phyloP scores from a whole-genome alignment of 306 rosid species.

The Prunus davidiana region DNA sequence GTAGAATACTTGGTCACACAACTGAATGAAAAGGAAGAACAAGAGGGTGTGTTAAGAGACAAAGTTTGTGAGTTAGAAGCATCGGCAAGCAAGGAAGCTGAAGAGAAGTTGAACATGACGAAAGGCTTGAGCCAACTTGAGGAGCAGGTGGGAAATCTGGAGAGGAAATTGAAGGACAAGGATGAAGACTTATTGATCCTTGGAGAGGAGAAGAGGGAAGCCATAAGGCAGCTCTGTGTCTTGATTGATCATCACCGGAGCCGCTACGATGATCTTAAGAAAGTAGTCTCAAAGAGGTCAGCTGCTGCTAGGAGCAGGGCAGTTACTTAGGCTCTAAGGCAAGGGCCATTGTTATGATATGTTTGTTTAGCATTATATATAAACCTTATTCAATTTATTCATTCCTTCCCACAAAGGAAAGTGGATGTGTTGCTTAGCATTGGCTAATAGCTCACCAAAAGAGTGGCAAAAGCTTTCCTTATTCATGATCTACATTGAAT shows the following conservation, averaged over 20 bases:
- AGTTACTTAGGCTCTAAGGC: slow-evolving; percentile 1
- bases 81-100: slow-evolving; percentile 49
- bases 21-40: slow-evolving; percentile 48
- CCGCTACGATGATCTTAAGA: slow-evolving; percentile 46
- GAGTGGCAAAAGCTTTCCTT: background rate
- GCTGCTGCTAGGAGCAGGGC: slow-evolving; percentile 3
- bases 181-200: slow-evolving; percentile 49
- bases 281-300: slow-evolving; percentile 22
- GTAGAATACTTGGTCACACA: slow-evolving; percentile 22
- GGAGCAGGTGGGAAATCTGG: slow-evolving; percentile 48
- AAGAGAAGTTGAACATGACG: slow-evolving; percentile 53
- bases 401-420: background rate
- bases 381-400: background rate
- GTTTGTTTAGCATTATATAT: background rate
- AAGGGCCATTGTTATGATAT: background rate
- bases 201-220: slow-evolving; percentile 74
- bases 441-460: no score
- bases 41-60: slow-evolving; percentile 42
- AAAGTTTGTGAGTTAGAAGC: slow-evolving; percentile 62
- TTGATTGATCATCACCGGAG: slow-evolving; percentile 60
- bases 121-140: slow-evolving; percentile 47
- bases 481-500: background rate
- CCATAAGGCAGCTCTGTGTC: slow-evolving; percentile 70
- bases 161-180: slow-evolving; percentile 45
- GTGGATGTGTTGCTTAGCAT: background rate